Percentiles rank a stretch among this genome's conserved stretches.
phyloP scores from a whole-genome alignment of 2,329 filamentous ascomycete genomes.

The Scortechinia acanthostroma region DNA sequence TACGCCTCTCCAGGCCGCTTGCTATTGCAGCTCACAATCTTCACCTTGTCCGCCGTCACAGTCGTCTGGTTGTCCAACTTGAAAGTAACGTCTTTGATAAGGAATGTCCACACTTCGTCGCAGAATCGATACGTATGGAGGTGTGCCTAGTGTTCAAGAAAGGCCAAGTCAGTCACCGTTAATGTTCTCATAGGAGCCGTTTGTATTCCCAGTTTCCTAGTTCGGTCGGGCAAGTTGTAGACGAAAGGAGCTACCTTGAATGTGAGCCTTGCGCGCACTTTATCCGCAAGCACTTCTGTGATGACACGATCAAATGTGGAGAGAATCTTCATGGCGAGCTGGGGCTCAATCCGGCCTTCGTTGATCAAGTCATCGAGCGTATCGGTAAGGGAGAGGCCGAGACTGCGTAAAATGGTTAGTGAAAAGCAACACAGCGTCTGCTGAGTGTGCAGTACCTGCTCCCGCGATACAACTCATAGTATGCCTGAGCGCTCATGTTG shows the following conservation, averaged over 20 bases:
- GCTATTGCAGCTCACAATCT: conserved; percentile 72
- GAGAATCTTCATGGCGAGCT: conserved; percentile 72
- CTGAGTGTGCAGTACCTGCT: conserved; percentile 1
- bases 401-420: conserved; percentile 35
- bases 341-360: conserved; percentile 67
- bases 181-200: no score
- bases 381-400: conserved; percentile 67
- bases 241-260: no score
- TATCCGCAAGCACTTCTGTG: conserved; percentile 62
- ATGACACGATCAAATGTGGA: conserved; percentile 67
- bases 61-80: conserved; percentile 57
- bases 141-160: conserved; percentile 55
- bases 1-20: conserved; percentile 43
- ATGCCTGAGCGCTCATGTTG: not conserved
- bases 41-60: conserved; percentile 64
- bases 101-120: conserved; percentile 75
- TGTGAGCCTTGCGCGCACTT: conserved; percentile 63
- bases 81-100: conserved; percentile 73
- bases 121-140: conserved; percentile 76
- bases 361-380: conserved; percentile 72
- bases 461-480: not conserved
- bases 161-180: conserved; percentile 3
- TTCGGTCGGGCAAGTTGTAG: no score
- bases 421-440: no score
- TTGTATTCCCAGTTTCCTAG: no score